Evolutionary conservation across 352 stramenopile species (phyloP), one percentile per base, ranked within the genome.

Genomic region (Globisporangium viniferum): DNA sequence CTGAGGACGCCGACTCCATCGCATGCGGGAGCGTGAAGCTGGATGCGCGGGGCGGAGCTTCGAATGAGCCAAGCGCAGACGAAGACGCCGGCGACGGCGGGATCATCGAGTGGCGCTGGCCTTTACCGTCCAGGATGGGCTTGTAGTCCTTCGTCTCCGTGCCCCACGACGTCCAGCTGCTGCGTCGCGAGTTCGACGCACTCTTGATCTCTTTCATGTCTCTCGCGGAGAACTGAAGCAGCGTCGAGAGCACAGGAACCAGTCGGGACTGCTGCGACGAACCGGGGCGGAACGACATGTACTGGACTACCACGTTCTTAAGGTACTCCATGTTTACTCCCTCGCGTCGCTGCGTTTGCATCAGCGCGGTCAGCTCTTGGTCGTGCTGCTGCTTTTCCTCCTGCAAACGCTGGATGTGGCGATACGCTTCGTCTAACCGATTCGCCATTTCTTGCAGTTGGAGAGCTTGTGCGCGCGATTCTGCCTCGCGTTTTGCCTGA

Each of bases 311-410:
- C 20, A 97, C 87, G 62, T 97, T 97, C 70, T 97, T 97, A 36
- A 97, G 73, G 70, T 97, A 97, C 63, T 96, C 88, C 87, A 97
- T 92, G 71, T 97, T 95, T 35, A 97, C 87, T 35, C 88, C 88
- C 24, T 94, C 88, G 44, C 89, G 86, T 6, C 87, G 84, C 62
- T 95, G 86, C 18, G 81, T 91, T 65, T 93, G 86, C 72, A 93
- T 84, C 66, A 95, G 77, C 35, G 76, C 81, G 6, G 78, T 86
- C 20, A 96, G 73, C 61, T 95, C 86, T 31, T 91, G 71, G 31
- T 89, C 79, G 68, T 93, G 82, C 6, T 70, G 71, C 20, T 71
- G 62, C 51, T 92, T 92, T 39, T 92, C 83, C 2, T 82, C 64
- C 27, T 79, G 75, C 58, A 93, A 60, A 59, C 83, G 74, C 46